phyloP scores from a whole-genome alignment of 306 rosid species.

The Prosopis cineraria region DNA sequence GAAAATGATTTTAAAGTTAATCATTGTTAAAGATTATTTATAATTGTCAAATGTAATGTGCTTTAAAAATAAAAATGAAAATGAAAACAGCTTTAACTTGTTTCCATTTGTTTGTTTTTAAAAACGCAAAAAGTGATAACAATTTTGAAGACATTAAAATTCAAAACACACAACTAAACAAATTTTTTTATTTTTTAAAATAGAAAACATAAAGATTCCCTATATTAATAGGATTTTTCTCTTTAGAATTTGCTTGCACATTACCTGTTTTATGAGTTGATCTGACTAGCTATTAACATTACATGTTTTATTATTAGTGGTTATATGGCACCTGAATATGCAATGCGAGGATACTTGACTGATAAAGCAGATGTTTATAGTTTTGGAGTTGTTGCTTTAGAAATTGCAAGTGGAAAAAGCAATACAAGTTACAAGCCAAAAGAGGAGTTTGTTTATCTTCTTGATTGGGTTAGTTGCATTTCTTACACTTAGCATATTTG shows the following conservation, averaged over 20 bases:
- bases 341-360: background rate
- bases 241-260: background rate
- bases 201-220: too few relatives aligned
- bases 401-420: background rate
- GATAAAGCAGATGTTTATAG: background rate
- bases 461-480: background rate
- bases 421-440: constrained; percentile 42
- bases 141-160: too few relatives aligned
- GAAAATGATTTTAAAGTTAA: too few relatives aligned
- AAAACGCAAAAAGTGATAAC: too few relatives aligned
- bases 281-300: too few relatives aligned
- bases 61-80: too few relatives aligned
- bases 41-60: too few relatives aligned
- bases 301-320: background rate
- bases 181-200: too few relatives aligned
- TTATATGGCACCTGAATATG: background rate
- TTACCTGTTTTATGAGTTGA: background rate
- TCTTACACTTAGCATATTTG: background rate
- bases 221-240: background rate
- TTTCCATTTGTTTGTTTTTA: too few relatives aligned
- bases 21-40: too few relatives aligned
- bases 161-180: too few relatives aligned
- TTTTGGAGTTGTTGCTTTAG: background rate
- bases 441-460: background rate
- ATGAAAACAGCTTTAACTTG: too few relatives aligned